A percentile compares a stretch with the other conserved stretches of the same genome.
These are phyloP conservation scores for Apiospora hydei DNA, from an alignment of 2,329 filamentous ascomycete genomes.

Conservation along the genomic window DNA sequence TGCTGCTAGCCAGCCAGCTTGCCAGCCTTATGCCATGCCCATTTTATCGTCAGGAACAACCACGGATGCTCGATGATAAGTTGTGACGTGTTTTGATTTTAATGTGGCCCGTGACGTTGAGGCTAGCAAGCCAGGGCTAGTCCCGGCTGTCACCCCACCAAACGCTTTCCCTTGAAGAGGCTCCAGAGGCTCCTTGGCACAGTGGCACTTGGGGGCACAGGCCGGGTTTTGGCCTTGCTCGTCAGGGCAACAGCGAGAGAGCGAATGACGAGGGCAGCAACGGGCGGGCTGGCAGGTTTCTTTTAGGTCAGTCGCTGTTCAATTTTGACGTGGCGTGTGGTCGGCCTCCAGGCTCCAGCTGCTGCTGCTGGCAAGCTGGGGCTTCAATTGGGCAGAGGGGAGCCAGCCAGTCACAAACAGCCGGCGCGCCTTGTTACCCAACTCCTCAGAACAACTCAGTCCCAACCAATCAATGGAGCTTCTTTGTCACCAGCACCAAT, in stretches of 20 bases:
- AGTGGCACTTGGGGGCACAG: slow-evolving; percentile 12
- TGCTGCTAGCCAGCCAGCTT: too few relatives aligned
- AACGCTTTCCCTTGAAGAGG: slow-evolving; percentile 14
- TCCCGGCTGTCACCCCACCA: slow-evolving; percentile 15
- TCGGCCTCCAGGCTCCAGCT: not conserved
- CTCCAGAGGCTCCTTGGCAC: not conserved
- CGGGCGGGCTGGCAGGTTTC: slow-evolving; percentile 2
- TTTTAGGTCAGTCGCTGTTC: not conserved
- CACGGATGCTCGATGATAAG: not conserved
- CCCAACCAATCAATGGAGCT: slow-evolving; percentile 13
- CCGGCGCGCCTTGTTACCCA: not conserved
- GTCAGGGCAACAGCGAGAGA: slow-evolving; percentile 5
- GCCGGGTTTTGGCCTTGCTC: not conserved
- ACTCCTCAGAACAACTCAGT: not conserved
- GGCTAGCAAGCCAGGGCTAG: slow-evolving; percentile 3
- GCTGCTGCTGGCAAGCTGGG: not conserved
- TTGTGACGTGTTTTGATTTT: slow-evolving; percentile 15
- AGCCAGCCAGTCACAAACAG: slow-evolving; percentile 5
- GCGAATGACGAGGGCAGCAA: slow-evolving; percentile 6
- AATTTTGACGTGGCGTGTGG: slow-evolving; percentile 16
- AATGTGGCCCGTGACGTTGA: slow-evolving; percentile 18
- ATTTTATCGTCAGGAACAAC: not conserved
- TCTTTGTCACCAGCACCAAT: not conserved
- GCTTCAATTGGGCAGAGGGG: not conserved
- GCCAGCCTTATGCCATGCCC: not conserved